phyloP scores from a whole-genome alignment of 441 rosid species.

The Populus hybrid region DNA sequence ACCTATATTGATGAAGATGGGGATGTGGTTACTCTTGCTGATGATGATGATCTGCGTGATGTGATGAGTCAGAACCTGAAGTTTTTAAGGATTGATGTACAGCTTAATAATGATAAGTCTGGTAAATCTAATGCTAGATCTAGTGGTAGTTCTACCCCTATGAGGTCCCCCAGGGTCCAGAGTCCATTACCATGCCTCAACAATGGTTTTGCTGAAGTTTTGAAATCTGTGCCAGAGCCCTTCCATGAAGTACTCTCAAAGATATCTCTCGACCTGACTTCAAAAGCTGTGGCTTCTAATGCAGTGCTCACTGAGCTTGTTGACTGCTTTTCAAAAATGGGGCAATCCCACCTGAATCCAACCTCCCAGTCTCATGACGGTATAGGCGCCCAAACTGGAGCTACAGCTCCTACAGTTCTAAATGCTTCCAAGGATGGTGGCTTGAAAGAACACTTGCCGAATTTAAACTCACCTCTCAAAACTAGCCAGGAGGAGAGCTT shows the following conservation, averaged over 20 bases:
- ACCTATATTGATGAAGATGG: constrained; percentile 94
- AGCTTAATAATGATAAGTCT: constrained; percentile 29
- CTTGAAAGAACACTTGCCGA: constrained; percentile 13
- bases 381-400: constrained; percentile 19
- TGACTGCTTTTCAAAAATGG: constrained; percentile 48
- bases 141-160: constrained; percentile 52
- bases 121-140: constrained; percentile 37
- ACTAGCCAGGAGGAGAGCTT: constrained; percentile 20
- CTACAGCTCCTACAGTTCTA: constrained; percentile 19
- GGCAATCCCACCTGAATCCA: constrained; percentile 28
- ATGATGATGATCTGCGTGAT: constrained; percentile 70
- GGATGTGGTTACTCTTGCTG: constrained; percentile 79
- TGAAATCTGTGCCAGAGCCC: constrained; percentile 60
- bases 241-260: constrained; percentile 47
- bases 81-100: constrained; percentile 63
- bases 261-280: constrained; percentile 49
- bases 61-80: constrained; percentile 66
- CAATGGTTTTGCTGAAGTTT: constrained; percentile 40
- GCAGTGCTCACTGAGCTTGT: constrained; percentile 40
- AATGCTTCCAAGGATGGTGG: constrained; percentile 20
- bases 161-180: constrained; percentile 40
- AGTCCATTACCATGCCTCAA: constrained; percentile 35
- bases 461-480: constrained; percentile 16
- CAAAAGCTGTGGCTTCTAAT: constrained; percentile 46
- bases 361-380: constrained; percentile 19